These are phyloP conservation scores for Curvularia eragrostidis DNA, from an alignment of 2,329 filamentous ascomycete genomes.

Conservation along the genomic window DNA sequence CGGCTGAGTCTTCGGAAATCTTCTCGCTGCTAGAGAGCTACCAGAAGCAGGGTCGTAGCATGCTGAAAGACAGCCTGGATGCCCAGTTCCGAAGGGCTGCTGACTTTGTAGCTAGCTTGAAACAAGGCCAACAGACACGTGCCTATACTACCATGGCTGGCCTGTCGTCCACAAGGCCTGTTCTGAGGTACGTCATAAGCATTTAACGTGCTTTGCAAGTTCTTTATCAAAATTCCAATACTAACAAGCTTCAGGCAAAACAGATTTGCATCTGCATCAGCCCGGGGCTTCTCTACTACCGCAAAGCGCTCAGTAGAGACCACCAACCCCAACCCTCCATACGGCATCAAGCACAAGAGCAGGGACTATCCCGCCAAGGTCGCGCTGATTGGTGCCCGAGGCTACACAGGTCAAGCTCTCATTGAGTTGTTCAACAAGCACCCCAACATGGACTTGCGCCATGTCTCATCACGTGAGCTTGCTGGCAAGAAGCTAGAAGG, in stretches of 20 bases:
- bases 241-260: slow-evolving; percentile 13
- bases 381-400: slow-evolving; percentile 87
- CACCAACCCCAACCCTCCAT: slow-evolving; percentile 88
- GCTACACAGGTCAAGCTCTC: slow-evolving; percentile 91
- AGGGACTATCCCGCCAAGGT: slow-evolving; percentile 80
- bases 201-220: neutral
- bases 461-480: slow-evolving; percentile 93
- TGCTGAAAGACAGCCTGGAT: slow-evolving; percentile 90
- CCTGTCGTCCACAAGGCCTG: slow-evolving; percentile 33
- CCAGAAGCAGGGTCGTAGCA: slow-evolving; percentile 78
- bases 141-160: slow-evolving; percentile 64
- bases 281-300: slow-evolving; percentile 65
- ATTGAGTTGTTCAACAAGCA: slow-evolving; percentile 87
- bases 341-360: slow-evolving; percentile 86
- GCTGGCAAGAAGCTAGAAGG: slow-evolving; percentile 85
- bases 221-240: neutral
- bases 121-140: slow-evolving; percentile 68
- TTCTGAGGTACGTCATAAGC: slow-evolving; percentile 19
- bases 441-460: slow-evolving; percentile 84
- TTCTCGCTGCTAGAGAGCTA: slow-evolving; percentile 86
- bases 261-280: slow-evolving; percentile 44
- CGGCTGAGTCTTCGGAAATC: slow-evolving; percentile 81
- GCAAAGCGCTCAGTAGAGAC: slow-evolving; percentile 50
- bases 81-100: slow-evolving; percentile 82
- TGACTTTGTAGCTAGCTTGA: slow-evolving; percentile 68